phyloP scores from a whole-genome alignment of 73 alveolate genomes.

The Blepharisma japonicum region DNA sequence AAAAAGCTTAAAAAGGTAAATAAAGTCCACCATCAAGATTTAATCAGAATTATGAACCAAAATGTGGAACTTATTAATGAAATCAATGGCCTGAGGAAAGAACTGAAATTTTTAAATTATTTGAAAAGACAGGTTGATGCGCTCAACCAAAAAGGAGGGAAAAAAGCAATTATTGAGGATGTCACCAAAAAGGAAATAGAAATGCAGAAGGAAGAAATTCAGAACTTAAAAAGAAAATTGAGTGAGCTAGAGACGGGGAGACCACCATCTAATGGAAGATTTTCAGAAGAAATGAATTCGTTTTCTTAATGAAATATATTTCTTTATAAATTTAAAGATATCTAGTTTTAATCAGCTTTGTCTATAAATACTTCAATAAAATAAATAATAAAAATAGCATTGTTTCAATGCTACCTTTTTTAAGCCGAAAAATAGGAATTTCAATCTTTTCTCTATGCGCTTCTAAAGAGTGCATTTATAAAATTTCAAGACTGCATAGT shows the following conservation, averaged over 20 bases:
- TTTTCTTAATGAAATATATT: too few relatives aligned
- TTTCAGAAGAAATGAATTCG: too few relatives aligned
- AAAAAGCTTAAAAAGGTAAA: slow-evolving; percentile 74
- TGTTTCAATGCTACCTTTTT: too few relatives aligned
- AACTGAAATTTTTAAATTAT: slow-evolving; percentile 62
- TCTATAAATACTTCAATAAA: too few relatives aligned
- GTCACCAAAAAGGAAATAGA: slow-evolving; percentile 55
- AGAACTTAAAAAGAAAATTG: slow-evolving; percentile 40
- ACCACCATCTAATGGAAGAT: not conserved
- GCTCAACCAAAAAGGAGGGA: slow-evolving; percentile 39
- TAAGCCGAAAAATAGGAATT: too few relatives aligned
- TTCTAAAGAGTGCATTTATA: too few relatives aligned
- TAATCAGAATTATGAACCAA: slow-evolving; percentile 80
- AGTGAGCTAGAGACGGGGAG: slow-evolving; percentile 45
- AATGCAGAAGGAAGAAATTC: slow-evolving; percentile 49
- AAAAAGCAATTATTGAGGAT: not conserved
- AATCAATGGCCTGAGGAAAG: slow-evolving; percentile 77
- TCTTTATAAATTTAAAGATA: too few relatives aligned
- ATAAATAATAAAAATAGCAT: too few relatives aligned
- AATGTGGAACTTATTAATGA: slow-evolving; percentile 77
- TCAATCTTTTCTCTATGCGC: too few relatives aligned
- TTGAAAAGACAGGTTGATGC: slow-evolving; percentile 29
- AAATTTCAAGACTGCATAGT: too few relatives aligned
- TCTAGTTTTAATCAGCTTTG: too few relatives aligned
- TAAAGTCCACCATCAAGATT: slow-evolving; percentile 77